Evolutionary conservation across 108 stramenopile species (phyloP).

Genomic region (Phaeodactylum tricornutum): DNA sequence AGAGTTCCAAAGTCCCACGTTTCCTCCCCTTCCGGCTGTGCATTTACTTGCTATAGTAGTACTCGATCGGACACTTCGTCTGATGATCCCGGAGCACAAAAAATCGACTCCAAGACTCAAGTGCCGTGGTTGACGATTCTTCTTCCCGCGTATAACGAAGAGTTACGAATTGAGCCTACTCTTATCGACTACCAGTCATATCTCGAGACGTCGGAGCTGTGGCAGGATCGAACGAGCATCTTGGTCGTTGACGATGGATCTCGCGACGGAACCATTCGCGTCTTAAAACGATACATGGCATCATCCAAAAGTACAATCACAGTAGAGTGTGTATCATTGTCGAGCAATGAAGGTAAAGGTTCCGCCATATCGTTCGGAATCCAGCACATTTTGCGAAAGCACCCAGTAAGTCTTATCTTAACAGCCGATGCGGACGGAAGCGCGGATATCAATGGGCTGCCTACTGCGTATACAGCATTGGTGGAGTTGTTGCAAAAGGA

Average conservation of each 20-base stretch:
- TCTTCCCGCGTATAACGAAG: slow-evolving; percentile 77
- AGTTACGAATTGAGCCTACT: slow-evolving; percentile 48
- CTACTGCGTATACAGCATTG: slow-evolving; percentile 6
- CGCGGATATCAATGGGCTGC: slow-evolving; percentile 45
- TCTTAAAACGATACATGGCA: slow-evolving; percentile 6
- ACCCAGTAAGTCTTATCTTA: slow-evolving; percentile 12
- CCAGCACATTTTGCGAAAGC: slow-evolving; percentile 9
- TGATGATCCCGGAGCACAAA: no score
- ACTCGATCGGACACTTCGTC: no score
- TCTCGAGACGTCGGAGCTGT: slow-evolving; percentile 13
- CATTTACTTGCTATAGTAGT: no score
- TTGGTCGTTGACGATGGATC: slow-evolving; percentile 74
- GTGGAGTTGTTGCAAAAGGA: background rate
- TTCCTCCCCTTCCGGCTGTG: no score
- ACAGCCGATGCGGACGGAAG: slow-evolving; percentile 81
- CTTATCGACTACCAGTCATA: slow-evolving; percentile 34
- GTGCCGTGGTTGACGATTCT: slow-evolving; percentile 38
- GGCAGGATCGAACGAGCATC: slow-evolving; percentile 9
- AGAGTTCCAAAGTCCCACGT: no score
- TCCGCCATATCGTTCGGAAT: slow-evolving; percentile 61
- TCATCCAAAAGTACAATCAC: slow-evolving; percentile 17
- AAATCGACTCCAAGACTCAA: no score
- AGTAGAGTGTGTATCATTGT: slow-evolving; percentile 34
- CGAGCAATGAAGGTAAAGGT: slow-evolving; percentile 61
- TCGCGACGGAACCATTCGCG: slow-evolving; percentile 37